A percentile compares a stretch with the other conserved stretches of the same genome.
Evolutionary conservation across 305 asterid species (phyloP).

Genomic region (Fraxinus albicans): DNA sequence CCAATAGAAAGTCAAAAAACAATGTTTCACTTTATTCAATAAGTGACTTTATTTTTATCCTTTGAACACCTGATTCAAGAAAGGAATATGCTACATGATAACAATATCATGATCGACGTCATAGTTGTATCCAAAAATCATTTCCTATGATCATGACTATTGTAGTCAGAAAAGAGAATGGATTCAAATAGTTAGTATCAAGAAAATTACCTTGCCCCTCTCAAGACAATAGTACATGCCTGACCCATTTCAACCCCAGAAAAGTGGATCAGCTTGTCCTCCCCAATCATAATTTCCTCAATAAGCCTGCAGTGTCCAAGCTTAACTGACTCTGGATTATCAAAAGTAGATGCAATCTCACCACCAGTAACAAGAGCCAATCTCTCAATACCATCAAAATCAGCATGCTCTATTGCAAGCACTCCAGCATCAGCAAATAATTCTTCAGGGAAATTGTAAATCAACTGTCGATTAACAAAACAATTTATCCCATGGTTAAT

Average conservation of each 20-base stretch:
- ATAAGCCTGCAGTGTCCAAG: conserved; percentile 87
- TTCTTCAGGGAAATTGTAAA: conserved; percentile 94
- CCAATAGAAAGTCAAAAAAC: not conserved
- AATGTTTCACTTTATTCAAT: not conserved
- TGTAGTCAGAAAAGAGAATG: not conserved
- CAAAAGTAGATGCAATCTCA: conserved; percentile 92
- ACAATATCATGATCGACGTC: not conserved
- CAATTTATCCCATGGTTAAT: conserved; percentile 91
- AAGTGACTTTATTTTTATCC: not conserved
- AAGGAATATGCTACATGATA: not conserved
- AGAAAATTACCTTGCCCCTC: conserved; percentile 80
- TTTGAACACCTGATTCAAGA: not conserved
- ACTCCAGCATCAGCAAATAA: conserved; percentile 91
- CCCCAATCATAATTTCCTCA: conserved; percentile 97
- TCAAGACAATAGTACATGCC: conserved; percentile 88
- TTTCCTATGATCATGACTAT: not conserved
- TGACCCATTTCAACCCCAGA: conserved; percentile 92
- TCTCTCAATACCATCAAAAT: conserved; percentile 92
- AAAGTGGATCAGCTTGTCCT: conserved; percentile 88
- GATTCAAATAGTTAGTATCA: not conserved
- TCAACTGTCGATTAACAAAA: conserved; percentile 92
- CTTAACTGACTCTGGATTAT: conserved; percentile 89
- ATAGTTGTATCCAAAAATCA: not conserved
- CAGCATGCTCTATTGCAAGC: conserved; percentile 95
- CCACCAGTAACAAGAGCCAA: conserved; percentile 95